Evolutionary conservation across 2,329 filamentous ascomycete genomes (phyloP), one percentile per base, ranked within the genome.

Genomic region (Aspergillus sp.): DNA sequence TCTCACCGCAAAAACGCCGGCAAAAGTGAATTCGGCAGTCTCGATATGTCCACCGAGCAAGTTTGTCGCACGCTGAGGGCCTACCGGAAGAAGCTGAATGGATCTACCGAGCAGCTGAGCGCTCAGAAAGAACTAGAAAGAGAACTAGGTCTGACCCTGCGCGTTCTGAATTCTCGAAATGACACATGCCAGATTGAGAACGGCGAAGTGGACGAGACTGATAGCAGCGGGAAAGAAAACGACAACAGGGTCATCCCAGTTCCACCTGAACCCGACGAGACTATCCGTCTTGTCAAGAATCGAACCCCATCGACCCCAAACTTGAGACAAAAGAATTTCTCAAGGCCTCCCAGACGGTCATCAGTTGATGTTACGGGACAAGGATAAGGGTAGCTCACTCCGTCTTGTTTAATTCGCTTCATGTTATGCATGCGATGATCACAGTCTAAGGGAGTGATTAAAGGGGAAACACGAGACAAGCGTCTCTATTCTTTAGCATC

Each of bases 1-100:
- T 63, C 74, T 8, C 35, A 38, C 16, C 76, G 78, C 3, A 80
- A 78, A 56, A 58, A 56, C 35, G 58, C 63, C 8, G 63, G 54
- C 9, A 65, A 62, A 9, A 72, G 64, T 47, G 75, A 79, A 22
- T 76, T 76, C 54, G 76, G 77, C 22, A 77, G 73, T 33, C 57
- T 82, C 10, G 73, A 76, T 9, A 72, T 73, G 56, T 78, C 79
- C 2, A 85, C 81, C 0, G 82, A 85, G 53, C 79, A 81, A 51
- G 70, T 85, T 1, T 81, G 79, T 61, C 77, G 81, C 35, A 80
- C 79, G 6, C 69, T 86, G 3, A 77, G 79, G 43, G 76, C 79
- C 0, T 86, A 84, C 60, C 75, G 82, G 16, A 84, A 83, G 64
- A 82, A 82, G 53, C 73, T 85, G 2, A 73, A 76, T 16, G 73